Base-by-base conservation (phyloP, 306 rosid genomes). In the Myrica gale region DNA sequence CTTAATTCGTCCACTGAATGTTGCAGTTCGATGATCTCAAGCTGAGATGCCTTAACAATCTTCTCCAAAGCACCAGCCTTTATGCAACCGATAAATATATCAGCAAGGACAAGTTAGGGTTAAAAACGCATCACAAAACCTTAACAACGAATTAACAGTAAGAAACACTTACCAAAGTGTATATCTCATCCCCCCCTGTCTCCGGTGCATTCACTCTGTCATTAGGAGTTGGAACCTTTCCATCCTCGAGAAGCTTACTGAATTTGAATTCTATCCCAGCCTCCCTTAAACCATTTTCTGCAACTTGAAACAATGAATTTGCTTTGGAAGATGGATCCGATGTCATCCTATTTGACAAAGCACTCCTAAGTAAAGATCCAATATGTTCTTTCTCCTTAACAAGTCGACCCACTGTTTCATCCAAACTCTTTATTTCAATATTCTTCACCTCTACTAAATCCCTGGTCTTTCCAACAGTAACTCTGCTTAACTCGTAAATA, bases 31-130 rank as follows among this genome's bases (percentile, higher is more conserved):
- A 92, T 90, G 81, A 95, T 95, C 86, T 95, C 99, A 78, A 92
- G 84, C 86, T 95, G 99, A 78, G 99, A 92, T 45, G 87, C 88
- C 90, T 90, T 92, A 7, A 95, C 97, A 50, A 95, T 93, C 83
- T 92, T 77, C 91, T 95, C 98, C 88, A 95, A 79, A 68, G 99
- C 96, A 81, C 93, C 93, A 74, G 99, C 98, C 99, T 95, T 83
- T 44, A 80, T 39, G 75, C 11, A 73, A 65, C 67, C 80, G 4
- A 81, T 13, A 77, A 73, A 78, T 52, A 82, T 46, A 42, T 84
- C 79, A 74, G 69, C 76, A 73, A 48, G 12, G 75, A 73, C 53
- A 44, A 58, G 60, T 41, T 39, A 26, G 42, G 12, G 54, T 23
- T 74, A 41, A 69, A 78, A 82, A 56, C 37, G 7, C 6, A 58